Base-by-base conservation (phyloP, 2,329 filamentous ascomycete species). In the Phyllosticta citrichinensis region DNA sequence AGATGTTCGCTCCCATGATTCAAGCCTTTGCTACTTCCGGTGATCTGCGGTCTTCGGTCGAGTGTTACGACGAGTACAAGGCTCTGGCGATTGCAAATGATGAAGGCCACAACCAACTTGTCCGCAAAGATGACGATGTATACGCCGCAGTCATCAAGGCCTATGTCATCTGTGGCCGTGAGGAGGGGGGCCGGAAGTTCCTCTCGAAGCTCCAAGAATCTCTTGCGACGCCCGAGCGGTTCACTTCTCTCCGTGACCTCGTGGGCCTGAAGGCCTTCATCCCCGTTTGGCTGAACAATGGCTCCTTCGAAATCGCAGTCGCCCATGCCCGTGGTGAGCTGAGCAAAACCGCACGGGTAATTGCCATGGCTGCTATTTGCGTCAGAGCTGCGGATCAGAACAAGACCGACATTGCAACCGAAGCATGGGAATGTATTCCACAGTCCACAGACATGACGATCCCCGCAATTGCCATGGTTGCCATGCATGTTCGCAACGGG, bases 51-150 rank as follows among this genome's bases (percentile, higher is more conserved):
- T 95, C 89, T 67, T 94, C 92, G 20, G 89, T 97, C 6, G 91
- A 96, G 72, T 91, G 91, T 75, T 99, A 97, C 76, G 93, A 95
- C 65, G 90, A 96, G 75, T 97, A 97, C 80, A 91, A 91, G 70
- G 83, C 85, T 54, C 80, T 97, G 52, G 92, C 93, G n/a, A 84
- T 97, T 58, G 86, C 87, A 50, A 83, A 94, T 71, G 89, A 97
- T 72, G 84, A 82, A 50, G 91, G 91, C 62, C 79, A 85, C 62
- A 79, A 86, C 55, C 83, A 83, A 10, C 80, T 87, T 55, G 81
- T 87, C 64, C 86, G 92, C 57, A 81, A 89, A 55, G 93, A 97
- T 70, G 84, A 87, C 27, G 82, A 91, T 65, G 88, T 97, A 6
- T 97, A 99, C 70, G 91, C 92, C 24, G 83, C 93, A n/a, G 80